Conservation (phyloP, 177 flowering plant species). For the Vitis hybrid region DNA sequence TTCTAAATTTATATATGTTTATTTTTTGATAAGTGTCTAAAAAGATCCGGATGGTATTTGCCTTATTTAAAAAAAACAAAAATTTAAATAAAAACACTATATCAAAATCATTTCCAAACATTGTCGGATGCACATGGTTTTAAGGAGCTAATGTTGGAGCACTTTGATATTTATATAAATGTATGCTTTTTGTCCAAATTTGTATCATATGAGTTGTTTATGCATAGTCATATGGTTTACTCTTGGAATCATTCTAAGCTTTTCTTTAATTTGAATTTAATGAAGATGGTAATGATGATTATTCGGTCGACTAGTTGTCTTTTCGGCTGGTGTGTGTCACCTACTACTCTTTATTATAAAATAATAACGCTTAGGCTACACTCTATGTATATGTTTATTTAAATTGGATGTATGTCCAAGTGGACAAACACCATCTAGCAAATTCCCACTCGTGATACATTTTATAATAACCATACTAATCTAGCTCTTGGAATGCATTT, state of each 20-base stretch:
- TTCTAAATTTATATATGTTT: too few relatives aligned
- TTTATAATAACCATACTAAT: too few relatives aligned
- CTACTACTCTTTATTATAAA: not conserved
- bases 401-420: too few relatives aligned
- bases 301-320: not conserved
- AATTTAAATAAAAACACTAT: too few relatives aligned
- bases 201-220: not conserved
- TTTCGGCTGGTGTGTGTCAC: slow-evolving; percentile 10
- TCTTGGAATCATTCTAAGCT: slow-evolving; percentile 7
- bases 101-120: too few relatives aligned
- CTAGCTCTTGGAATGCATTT: too few relatives aligned
- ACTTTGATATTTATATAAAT: not conserved
- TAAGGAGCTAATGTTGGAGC: too few relatives aligned
- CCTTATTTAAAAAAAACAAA: too few relatives aligned
- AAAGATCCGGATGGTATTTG: too few relatives aligned
- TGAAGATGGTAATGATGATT: not conserved
- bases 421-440: too few relatives aligned
- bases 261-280: not conserved
- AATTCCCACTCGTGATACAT: too few relatives aligned
- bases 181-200: not conserved
- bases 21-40: too few relatives aligned
- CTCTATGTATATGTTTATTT: not conserved
- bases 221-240: not conserved
- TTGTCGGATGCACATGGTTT: not conserved
- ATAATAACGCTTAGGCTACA: not conserved